Evolutionary conservation across 2,329 filamentous ascomycete species (phyloP).

Genomic region (Coniochaeta sp.): DNA sequence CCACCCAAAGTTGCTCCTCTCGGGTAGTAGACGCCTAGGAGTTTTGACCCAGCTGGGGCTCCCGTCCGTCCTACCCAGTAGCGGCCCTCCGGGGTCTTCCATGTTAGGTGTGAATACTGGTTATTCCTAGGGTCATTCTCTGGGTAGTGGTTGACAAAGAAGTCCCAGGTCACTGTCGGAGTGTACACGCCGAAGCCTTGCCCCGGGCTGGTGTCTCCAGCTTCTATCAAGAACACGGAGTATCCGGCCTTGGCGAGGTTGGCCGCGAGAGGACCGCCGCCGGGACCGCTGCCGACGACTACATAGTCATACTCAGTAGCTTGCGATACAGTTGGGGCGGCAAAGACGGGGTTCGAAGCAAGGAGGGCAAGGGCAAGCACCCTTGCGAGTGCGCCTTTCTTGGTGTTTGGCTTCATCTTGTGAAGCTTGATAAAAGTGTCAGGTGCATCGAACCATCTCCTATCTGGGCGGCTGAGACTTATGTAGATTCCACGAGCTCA

Average conservation of each 20-base stretch:
- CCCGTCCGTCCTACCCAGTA: constrained; percentile 20
- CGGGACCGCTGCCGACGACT: constrained; percentile 44
- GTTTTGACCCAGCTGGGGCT: constrained; percentile 18
- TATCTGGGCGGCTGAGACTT: no score
- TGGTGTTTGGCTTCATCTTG: not conserved
- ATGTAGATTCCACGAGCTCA: no score
- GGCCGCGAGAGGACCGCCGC: constrained; percentile 41
- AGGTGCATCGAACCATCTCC: not conserved
- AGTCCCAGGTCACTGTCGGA: constrained; percentile 43
- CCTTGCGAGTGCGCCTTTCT: not conserved
- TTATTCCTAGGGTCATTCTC: constrained; percentile 34
- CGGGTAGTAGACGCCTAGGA: constrained; percentile 23
- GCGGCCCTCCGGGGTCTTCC: constrained; percentile 16
- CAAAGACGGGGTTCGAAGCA: not conserved
- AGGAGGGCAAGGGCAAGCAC: not conserved
- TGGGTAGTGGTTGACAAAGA: constrained; percentile 46
- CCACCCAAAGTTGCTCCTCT: constrained; percentile 16
- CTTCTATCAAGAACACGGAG: constrained; percentile 45
- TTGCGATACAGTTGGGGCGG: not conserved
- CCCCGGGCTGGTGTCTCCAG: constrained; percentile 41
- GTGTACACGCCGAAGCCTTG: constrained; percentile 38
- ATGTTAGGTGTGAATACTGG: constrained; percentile 35
- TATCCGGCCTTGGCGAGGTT: constrained; percentile 44
- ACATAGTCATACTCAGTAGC: constrained; percentile 40
- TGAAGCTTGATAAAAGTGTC: not conserved